These are phyloP conservation scores for Lachnellula occidentalis DNA, from an alignment of 2,329 filamentous ascomycete genomes.

Conservation along the genomic window DNA sequence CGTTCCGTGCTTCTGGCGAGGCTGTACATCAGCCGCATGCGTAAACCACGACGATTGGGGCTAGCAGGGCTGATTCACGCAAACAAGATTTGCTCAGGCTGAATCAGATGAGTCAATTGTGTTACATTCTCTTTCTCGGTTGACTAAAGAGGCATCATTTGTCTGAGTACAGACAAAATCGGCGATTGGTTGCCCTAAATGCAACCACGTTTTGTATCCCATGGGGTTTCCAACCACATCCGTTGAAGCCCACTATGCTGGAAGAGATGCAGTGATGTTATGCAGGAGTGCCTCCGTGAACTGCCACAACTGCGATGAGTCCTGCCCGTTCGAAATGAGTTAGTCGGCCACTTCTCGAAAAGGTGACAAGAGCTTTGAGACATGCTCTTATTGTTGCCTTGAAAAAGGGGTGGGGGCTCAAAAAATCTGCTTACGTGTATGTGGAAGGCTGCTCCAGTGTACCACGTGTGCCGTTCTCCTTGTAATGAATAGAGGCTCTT, in stretches of 20 bases:
- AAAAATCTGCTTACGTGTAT: too few relatives aligned
- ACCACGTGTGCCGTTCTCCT: constrained; percentile 40
- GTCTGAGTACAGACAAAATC: background rate
- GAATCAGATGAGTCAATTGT: too few relatives aligned
- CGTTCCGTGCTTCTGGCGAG: background rate
- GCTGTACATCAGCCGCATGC: background rate
- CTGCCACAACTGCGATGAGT: constrained; percentile 29
- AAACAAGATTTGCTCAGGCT: too few relatives aligned
- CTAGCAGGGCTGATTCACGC: too few relatives aligned
- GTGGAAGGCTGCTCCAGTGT: constrained; percentile 35
- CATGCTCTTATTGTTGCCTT: too few relatives aligned
- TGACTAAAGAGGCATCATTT: background rate
- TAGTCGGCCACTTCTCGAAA: too few relatives aligned
- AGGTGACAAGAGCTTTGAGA: too few relatives aligned
- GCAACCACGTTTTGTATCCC: background rate
- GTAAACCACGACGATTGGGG: background rate
- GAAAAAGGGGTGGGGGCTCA: too few relatives aligned
- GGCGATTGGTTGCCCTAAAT: constrained; percentile 3
- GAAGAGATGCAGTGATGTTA: constrained; percentile 10
- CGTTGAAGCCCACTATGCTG: background rate
- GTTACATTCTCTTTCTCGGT: background rate
- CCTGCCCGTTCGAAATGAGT: constrained; percentile 28
- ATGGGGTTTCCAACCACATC: background rate
- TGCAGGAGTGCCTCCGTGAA: constrained; percentile 25
- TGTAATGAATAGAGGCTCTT: constrained; percentile 38